phyloP scores from a whole-genome alignment of 805 yeast genomes.

The Kodamaea fukazawae region DNA sequence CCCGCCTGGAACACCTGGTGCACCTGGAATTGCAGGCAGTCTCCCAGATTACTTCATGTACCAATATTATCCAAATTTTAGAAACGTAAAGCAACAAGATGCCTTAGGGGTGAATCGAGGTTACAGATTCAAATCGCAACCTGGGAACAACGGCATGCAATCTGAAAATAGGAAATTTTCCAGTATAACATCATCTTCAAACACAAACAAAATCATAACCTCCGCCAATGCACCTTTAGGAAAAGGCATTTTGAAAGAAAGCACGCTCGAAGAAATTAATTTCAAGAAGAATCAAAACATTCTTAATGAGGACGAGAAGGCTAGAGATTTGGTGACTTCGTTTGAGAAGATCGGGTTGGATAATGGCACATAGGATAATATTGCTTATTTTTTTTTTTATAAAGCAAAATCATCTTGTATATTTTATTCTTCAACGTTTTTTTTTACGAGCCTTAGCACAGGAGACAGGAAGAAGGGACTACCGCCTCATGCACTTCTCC shows the following conservation, averaged over 20 bases:
- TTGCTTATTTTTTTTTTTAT: too few relatives aligned
- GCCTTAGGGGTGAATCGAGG: slow-evolving; percentile 3
- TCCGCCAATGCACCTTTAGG: slow-evolving; percentile 5
- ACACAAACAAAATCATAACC: slow-evolving; percentile 2
- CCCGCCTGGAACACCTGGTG: too few relatives aligned
- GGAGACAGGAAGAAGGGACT: too few relatives aligned
- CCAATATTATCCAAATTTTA: slow-evolving; percentile 1
- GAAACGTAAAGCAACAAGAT: neutral
- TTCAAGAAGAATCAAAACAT: slow-evolving; percentile 8
- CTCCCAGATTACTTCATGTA: slow-evolving; percentile 1
- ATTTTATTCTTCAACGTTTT: too few relatives aligned
- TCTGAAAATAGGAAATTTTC: neutral
- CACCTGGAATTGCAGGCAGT: too few relatives aligned
- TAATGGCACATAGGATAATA: too few relatives aligned
- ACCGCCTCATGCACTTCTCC: too few relatives aligned
- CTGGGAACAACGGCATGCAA: neutral
- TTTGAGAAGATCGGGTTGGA: slow-evolving; percentile 12
- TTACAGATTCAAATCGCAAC: slow-evolving; percentile 1
- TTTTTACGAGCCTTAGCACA: too few relatives aligned
- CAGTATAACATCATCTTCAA: neutral
- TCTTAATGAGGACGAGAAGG: slow-evolving; percentile 26
- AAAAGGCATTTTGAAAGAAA: slow-evolving; percentile 4
- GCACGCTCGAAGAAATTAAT: slow-evolving; percentile 5
- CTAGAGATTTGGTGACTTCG: slow-evolving; percentile 28
- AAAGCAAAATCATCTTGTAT: too few relatives aligned